phyloP scores from a whole-genome alignment of 176 grass and related monocot species.

The Zizania latifolia region DNA sequence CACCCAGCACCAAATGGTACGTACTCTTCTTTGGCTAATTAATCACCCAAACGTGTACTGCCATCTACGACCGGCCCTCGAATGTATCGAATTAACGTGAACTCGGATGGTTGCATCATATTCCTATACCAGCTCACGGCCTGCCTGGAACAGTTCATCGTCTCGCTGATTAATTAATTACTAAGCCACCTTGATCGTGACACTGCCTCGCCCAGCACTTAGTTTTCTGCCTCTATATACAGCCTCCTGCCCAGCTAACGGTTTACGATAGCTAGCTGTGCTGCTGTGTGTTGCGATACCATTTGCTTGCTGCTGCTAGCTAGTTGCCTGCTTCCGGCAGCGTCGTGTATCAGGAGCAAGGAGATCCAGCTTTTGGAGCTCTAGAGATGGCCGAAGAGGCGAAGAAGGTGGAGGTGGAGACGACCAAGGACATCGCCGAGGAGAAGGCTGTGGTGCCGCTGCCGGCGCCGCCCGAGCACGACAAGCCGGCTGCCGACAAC shows the following conservation, averaged over 20 bases:
- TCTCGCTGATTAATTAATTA: background rate
- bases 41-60: background rate
- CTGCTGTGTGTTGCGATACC: background rate
- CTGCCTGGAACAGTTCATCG: conserved; percentile 37
- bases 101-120: background rate
- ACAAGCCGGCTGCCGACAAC: too few relatives aligned
- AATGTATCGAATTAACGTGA: too few relatives aligned
- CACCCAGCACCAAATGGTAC: conserved; percentile 15
- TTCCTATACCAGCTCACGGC: background rate
- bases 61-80: background rate
- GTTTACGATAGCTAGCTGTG: background rate
- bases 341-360: background rate
- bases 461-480: background rate
- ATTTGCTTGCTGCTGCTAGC: background rate
- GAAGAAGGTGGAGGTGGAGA: conserved; percentile 52
- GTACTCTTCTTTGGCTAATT: background rate
- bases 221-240: background rate
- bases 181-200: too few relatives aligned
- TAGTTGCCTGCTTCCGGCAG: too few relatives aligned
- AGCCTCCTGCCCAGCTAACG: background rate
- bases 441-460: conserved; percentile 45
- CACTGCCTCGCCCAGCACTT: too few relatives aligned
- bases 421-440: conserved; percentile 58
- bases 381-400: conserved; percentile 29
- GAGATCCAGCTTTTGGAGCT: too few relatives aligned